Evolutionary conservation across 305 asterid species (phyloP).

Genomic region (Fraxinus sp.): DNA sequence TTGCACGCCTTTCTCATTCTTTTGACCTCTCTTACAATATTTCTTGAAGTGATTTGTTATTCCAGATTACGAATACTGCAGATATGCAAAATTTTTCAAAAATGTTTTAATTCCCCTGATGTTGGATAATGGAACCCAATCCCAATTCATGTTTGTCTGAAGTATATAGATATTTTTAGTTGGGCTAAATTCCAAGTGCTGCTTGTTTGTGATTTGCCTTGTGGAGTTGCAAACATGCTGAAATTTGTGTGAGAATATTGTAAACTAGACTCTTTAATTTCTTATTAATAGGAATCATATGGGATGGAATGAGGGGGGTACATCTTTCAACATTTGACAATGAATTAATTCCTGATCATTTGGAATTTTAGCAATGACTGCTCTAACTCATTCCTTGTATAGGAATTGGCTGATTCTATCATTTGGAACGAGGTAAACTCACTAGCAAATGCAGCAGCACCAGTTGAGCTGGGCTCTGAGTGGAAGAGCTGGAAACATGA

Average conservation of each 20-base stretch:
- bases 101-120: background rate
- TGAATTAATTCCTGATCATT: constrained; percentile 6
- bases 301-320: constrained; percentile 14
- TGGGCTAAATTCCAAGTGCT: constrained; percentile 10
- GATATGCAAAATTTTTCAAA: background rate
- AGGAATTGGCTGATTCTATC: constrained; percentile 83
- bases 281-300: constrained; percentile 8
- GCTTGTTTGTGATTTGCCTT: constrained; percentile 3
- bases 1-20: background rate
- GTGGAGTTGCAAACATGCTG: background rate
- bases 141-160: background rate
- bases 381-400: constrained; percentile 23
- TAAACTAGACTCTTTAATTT: constrained; percentile 11
- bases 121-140: constrained; percentile 4
- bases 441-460: constrained; percentile 49
- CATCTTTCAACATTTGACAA: constrained; percentile 3
- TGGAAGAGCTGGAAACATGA: constrained; percentile 91
- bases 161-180: constrained; percentile 7
- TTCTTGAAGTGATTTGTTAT: background rate
- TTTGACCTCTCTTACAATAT: background rate
- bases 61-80: background rate
- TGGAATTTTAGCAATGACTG: constrained; percentile 8
- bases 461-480: constrained; percentile 55
- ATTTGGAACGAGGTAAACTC: constrained; percentile 75
- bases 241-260: background rate